Conservation (phyloP, 441 rosid genomes). For the Gossypium trilobum region DNA sequence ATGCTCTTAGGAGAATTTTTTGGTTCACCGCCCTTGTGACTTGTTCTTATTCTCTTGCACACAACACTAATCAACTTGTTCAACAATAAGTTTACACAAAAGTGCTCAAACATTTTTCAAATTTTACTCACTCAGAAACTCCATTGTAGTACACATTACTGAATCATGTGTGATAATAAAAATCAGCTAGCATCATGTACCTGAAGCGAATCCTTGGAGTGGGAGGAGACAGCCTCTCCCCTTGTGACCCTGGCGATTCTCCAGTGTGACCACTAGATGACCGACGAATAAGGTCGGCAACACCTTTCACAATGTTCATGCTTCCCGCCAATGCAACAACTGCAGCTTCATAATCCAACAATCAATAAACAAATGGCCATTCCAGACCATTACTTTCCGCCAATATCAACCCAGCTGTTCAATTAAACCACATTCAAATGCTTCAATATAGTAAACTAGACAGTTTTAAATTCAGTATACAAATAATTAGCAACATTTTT, state of each 20-base stretch:
- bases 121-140: background rate
- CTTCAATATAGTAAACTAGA: background rate
- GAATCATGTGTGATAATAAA: background rate
- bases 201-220: constrained; percentile 49
- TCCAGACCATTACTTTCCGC: constrained; percentile 20
- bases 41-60: no score
- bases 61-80: background rate
- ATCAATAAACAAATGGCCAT: constrained; percentile 12
- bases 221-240: constrained; percentile 51
- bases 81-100: background rate
- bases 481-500: background rate
- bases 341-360: constrained; percentile 20
- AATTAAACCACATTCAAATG: background rate
- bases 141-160: background rate
- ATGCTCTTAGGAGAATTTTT: no score
- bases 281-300: constrained; percentile 71
- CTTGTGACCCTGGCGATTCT: constrained; percentile 34
- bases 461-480: background rate
- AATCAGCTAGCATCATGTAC: constrained; percentile 19
- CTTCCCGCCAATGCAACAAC: constrained; percentile 21
- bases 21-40: no score
- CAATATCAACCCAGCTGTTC: constrained; percentile 2
- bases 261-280: constrained; percentile 38
- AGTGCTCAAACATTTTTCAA: background rate
- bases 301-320: constrained; percentile 77